Conservation (phyloP, 2,329 filamentous ascomycete genomes). For the Ceratocystiopsis minuta region DNA sequence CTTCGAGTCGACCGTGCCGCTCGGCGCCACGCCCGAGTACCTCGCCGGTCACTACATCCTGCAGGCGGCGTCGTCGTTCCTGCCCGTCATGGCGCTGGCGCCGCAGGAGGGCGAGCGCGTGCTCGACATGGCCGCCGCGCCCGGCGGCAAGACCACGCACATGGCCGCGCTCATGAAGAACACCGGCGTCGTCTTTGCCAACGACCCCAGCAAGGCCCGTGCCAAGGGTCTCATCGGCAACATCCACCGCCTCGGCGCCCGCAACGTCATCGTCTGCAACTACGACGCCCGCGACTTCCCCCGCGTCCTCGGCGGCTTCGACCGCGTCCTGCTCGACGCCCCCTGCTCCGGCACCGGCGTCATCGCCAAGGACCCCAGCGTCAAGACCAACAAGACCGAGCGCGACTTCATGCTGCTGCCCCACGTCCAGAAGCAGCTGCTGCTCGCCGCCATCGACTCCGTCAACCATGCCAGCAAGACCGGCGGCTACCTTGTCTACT, state of each 20-base stretch:
- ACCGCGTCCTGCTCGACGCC: constrained; percentile 82
- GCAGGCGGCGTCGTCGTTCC: constrained; percentile 88
- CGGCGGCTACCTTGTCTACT: constrained; percentile 90
- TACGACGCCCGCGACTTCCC: constrained; percentile 92
- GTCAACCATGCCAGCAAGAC: constrained; percentile 91
- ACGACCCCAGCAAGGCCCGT: constrained; percentile 86
- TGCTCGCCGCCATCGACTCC: constrained; percentile 86
- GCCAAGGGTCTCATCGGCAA: constrained; percentile 96
- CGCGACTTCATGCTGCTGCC: constrained; percentile 86
- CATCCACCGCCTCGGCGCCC: constrained; percentile 82
- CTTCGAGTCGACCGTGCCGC: constrained; percentile 70
- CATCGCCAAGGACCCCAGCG: constrained; percentile 87
- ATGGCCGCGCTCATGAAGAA: constrained; percentile 97
- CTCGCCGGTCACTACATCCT: constrained; percentile 95
- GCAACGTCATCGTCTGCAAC: constrained; percentile 89
- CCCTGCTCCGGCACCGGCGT: constrained; percentile 95
- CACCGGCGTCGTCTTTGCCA: constrained; percentile 86
- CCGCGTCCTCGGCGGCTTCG: constrained; percentile 85
- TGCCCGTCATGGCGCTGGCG: constrained; percentile 92
- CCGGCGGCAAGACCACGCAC: constrained; percentile 91
- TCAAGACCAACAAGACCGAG: constrained; percentile 97
- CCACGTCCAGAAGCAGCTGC: constrained; percentile 84
- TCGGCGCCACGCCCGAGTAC: constrained; percentile 94
- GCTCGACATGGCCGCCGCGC: constrained; percentile 86
- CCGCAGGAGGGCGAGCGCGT: constrained; percentile 85